These are phyloP conservation scores for Taiozyma sp. DNA, from an alignment of 1,139 yeast genomes.

Conservation along the genomic window DNA sequence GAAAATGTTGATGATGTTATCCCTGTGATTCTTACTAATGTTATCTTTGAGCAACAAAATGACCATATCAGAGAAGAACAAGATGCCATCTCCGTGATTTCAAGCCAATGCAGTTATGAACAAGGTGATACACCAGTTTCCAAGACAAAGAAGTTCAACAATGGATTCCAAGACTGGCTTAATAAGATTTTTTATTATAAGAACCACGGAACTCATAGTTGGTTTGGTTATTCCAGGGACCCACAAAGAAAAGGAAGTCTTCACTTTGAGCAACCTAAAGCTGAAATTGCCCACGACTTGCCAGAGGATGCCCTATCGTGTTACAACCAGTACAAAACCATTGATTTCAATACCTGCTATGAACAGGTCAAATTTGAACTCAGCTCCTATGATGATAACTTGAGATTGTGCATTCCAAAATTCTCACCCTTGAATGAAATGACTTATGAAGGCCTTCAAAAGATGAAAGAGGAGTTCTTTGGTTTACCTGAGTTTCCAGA, in stretches of 20 bases:
- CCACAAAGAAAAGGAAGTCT: background rate
- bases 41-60: background rate
- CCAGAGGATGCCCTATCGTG: constrained; percentile 6
- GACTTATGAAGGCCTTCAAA: constrained; percentile 14
- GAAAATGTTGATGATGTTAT: constrained; percentile 1
- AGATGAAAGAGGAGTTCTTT: constrained; percentile 9
- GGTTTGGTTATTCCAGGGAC: background rate
- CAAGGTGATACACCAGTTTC: constrained; percentile 8
- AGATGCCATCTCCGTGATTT: background rate
- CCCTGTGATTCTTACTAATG: background rate
- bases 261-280: background rate
- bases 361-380: constrained; percentile 3
- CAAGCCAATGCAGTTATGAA: constrained; percentile 5
- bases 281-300: background rate
- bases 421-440: constrained; percentile 17
- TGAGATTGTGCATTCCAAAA: constrained; percentile 2
- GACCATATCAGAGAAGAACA: background rate
- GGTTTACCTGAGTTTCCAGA: constrained; percentile 10
- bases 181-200: constrained; percentile 7
- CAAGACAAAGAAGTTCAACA: constrained; percentile 5
- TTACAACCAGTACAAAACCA: constrained; percentile 13
- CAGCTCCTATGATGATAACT: background rate
- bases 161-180: constrained; percentile 8
- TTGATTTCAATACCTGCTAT: constrained; percentile 5
- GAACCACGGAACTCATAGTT: constrained; percentile 1